A percentile compares a stretch with the other conserved stretches of the same genome.
Evolutionary conservation across 1,139 yeast genomes (phyloP).

Genomic region (Candida sojae): DNA sequence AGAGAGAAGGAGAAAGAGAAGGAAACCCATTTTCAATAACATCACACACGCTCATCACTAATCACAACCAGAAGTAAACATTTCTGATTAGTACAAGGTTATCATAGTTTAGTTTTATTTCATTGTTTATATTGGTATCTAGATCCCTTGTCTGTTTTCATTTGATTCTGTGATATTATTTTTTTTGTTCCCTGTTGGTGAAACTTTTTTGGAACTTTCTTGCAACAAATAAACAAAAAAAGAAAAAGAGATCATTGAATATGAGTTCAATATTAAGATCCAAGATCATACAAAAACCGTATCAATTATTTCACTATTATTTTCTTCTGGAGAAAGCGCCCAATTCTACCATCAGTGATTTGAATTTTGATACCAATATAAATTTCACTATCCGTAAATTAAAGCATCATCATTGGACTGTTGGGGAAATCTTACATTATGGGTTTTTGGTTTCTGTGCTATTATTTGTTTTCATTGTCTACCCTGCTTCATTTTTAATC

Average conservation of each 20-base stretch:
- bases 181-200: too few relatives aligned
- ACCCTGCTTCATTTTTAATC: constrained; percentile 51
- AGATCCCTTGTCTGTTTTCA: not conserved
- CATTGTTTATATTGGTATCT: too few relatives aligned
- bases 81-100: too few relatives aligned
- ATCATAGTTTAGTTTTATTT: too few relatives aligned
- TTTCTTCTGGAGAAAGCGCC: constrained; percentile 63
- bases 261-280: constrained; percentile 29
- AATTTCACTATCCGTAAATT: constrained; percentile 49
- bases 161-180: not conserved
- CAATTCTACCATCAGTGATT: constrained; percentile 53
- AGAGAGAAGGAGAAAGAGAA: too few relatives aligned
- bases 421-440: constrained; percentile 53
- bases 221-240: not conserved
- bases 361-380: constrained; percentile 63
- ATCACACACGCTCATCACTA: too few relatives aligned
- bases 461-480: constrained; percentile 51
- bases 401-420: constrained; percentile 49
- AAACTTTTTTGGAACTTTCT: not conserved
- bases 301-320: constrained; percentile 49
- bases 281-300: constrained; percentile 38
- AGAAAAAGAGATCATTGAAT: not conserved
- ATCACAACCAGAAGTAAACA: too few relatives aligned
- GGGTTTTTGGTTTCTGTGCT: constrained; percentile 50
- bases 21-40: too few relatives aligned